Evolutionary conservation across 495 filamentous ascomycete species (phyloP), one percentile per base, ranked within the genome.

Genomic region (Rostrohypoxylon terebratum): DNA sequence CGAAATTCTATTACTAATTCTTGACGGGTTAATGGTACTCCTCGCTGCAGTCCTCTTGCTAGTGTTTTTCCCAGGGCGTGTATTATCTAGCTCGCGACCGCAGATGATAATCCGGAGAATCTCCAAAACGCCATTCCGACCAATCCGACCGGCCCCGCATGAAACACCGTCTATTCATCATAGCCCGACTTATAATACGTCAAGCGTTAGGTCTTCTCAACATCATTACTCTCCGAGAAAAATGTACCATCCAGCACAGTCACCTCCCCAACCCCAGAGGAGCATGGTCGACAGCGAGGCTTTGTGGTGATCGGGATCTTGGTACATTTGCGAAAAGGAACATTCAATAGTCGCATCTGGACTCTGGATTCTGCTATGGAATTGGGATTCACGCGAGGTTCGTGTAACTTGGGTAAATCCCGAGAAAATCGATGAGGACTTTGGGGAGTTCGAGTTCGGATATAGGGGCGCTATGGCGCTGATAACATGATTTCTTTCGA

Each of bases 21-120:
- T 84, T 28, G 81, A 85, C 66, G 83, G 80, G 25, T 65, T 77
- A 9, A 68, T 77, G 63, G 76, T 83, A 31, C 70, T 83, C 8
- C 44, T 83, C 6, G 74, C 77, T 3, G 53, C 50, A 23, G 42
- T 81, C 14, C 67, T 82, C 9, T 60, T 83, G n/a, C 50, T 78
- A 9, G 68, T 14, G 4, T 78, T 66, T 54, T 72, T 74, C 58
- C 76, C 76, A 11, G 71, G 67, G 21, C 71, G 76, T 28, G 42
- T 66, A 1, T 20, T 76, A 13, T 48, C 68, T 7, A 31, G 67
- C 31, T 59, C 62, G 10, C 44, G 50, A 54, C 18, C 64, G 3
- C 44, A 72, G n/a, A 38, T 21, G 11, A 28, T 66, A 9, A 13
- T 53, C 9, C 33, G 31, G 13, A 63, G 48, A 33, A 33, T 65